Conservation (phyloP, 176 grass and related monocot genomes). For the Oryza nivara region DNA sequence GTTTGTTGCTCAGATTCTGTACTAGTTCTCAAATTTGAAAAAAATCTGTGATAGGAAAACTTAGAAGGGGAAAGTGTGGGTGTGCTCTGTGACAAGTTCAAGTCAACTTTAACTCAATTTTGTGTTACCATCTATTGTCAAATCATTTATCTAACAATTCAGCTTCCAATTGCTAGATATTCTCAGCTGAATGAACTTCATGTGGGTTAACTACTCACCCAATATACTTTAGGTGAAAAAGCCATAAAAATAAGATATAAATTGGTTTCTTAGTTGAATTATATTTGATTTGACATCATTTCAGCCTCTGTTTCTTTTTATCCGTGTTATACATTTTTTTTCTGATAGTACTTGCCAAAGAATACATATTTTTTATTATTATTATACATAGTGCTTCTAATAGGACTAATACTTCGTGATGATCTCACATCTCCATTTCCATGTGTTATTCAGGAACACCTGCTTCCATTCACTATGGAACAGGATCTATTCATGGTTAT, state of each 20-base stretch:
- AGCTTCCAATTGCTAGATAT: background rate
- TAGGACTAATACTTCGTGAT: background rate
- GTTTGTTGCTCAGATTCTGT: background rate
- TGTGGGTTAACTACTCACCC: background rate
- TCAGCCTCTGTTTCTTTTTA: background rate
- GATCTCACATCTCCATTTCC: conserved; percentile 19
- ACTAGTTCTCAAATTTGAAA: background rate
- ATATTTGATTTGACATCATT: background rate
- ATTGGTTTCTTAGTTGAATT: background rate
- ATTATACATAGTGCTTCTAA: background rate
- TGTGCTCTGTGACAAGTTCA: background rate
- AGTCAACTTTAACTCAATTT: background rate
- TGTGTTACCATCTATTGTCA: no score
- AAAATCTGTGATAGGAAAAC: no score
- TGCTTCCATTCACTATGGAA: conserved; percentile 81
- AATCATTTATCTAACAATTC: background rate
- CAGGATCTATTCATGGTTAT: conserved; percentile 71
- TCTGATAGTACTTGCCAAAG: no score
- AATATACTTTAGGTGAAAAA: background rate
- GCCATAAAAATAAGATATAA: background rate
- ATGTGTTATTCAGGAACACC: conserved; percentile 57
- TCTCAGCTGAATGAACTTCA: background rate
- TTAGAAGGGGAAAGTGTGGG: background rate
- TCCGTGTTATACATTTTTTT: background rate
- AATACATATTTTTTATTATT: background rate